A percentile compares a stretch with the other conserved stretches of the same genome.
phyloP scores from a whole-genome alignment of 2,329 filamentous ascomycete genomes.

The Alternaria viburni region DNA sequence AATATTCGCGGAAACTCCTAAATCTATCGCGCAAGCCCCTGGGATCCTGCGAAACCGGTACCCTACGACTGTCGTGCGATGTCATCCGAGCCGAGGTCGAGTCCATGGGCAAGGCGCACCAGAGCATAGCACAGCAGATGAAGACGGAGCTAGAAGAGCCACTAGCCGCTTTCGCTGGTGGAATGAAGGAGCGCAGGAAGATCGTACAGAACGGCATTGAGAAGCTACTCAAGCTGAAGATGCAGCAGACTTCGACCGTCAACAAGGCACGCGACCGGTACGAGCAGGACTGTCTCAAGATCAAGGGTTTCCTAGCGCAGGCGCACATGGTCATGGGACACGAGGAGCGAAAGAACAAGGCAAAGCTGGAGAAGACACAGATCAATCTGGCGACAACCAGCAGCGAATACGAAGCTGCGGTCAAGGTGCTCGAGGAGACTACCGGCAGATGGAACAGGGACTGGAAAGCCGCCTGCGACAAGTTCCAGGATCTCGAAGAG shows the following conservation, averaged over 20 bases:
- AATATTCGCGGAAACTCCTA: constrained; percentile 89
- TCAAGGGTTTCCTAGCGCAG: constrained; percentile 97
- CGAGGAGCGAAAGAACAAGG: constrained; percentile 98
- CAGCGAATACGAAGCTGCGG: constrained; percentile 88
- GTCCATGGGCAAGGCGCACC: constrained; percentile 91
- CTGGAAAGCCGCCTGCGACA: constrained; percentile 96
- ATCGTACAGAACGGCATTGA: constrained; percentile 95
- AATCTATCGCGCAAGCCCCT: constrained; percentile 86
- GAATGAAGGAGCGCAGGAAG: constrained; percentile 95
- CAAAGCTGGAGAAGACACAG: constrained; percentile 97
- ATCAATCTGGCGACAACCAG: constrained; percentile 91
- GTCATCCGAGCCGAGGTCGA: constrained; percentile 88
- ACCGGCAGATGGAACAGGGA: constrained; percentile 96
- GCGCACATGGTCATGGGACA: constrained; percentile 99
- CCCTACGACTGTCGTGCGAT: constrained; percentile 83
- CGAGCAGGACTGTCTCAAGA: constrained; percentile 96
- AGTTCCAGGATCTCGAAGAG: constrained; percentile 98
- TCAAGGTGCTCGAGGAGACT: constrained; percentile 93
- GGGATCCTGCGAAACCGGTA: constrained; percentile 85
- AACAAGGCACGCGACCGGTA: constrained; percentile 97
- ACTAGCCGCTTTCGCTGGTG: constrained; percentile 85
- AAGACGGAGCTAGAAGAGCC: constrained; percentile 95
- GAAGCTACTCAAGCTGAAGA: constrained; percentile 90
- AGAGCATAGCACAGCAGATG: constrained; percentile 90
- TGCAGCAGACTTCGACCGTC: constrained; percentile 85